Evolutionary conservation across 2,329 filamentous ascomycete species (phyloP), one percentile per base, ranked within the genome.

Genomic region (Periconia sp.): DNA sequence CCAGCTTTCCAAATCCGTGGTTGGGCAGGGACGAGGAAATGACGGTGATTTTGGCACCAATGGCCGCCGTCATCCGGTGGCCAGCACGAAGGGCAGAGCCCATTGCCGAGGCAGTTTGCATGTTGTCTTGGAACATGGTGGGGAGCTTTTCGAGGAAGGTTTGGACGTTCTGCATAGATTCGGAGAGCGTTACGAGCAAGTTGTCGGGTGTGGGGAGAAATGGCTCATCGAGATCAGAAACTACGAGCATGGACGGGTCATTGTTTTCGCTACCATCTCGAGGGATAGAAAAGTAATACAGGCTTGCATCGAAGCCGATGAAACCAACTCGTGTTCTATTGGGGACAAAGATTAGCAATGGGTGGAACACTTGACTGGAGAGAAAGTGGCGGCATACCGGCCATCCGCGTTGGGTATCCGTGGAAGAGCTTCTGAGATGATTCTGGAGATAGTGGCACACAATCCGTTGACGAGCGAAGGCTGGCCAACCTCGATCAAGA

Each of bases 321-420:
- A 99, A 99, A 30, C 94, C 94, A 51, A 99, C 82, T 55, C 93
- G 86, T 40, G 94, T 97, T 37, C 33, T 37, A 37, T 5, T 64
- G 94, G n/a, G 17, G 17, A 18, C 2, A 14, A 8, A 37, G 15
- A 27, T 47, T 18, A 47, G 45, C 13, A 9, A 33, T 27, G 23
- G 15, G 31, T n/a, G 44, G 15, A 30, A 18, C 11, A 15, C 3
- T 7, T 6, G 13, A 46, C 6, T 3, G 9, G 27, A 15, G 9
- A 15, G 27, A 46, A 27, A 27, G 23, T 27, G 23, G 23, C 23
- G 15, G 15, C 33, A 37, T 37, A 37, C 33, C 54, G 85, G 57
- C 92, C 85, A 73, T 97, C 94, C 20, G 92, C 92, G 74, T 99
- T 97, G n/a, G 94, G 94, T 84, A 99, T 97, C 76, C 93, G 84